Evolutionary conservation across 2,329 filamentous ascomycete genomes (phyloP).

Genomic region (Sordariomycetes sp.): DNA sequence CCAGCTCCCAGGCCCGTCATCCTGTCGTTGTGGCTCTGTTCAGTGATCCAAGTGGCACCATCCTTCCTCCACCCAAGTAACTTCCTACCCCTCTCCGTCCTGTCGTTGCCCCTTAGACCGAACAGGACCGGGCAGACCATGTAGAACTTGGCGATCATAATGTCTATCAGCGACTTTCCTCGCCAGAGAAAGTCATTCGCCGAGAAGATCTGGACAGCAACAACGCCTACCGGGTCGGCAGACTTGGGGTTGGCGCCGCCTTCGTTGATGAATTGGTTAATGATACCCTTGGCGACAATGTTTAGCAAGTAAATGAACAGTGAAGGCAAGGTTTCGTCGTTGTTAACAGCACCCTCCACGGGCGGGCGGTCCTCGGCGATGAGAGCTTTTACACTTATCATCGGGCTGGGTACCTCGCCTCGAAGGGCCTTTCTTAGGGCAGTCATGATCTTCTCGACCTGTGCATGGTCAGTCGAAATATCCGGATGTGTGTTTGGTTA

Average conservation of each 20-base stretch:
- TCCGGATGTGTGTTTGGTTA: not conserved
- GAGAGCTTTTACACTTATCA: constrained; percentile 46
- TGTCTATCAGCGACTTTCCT: constrained; percentile 63
- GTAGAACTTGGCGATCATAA: constrained; percentile 79
- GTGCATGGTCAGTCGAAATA: constrained; percentile 9
- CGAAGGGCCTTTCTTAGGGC: constrained; percentile 43
- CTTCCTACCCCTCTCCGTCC: constrained; percentile 55
- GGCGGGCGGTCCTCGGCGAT: constrained; percentile 35
- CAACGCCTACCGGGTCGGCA: constrained; percentile 72
- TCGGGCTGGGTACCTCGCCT: constrained; percentile 39
- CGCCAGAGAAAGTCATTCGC: constrained; percentile 57
- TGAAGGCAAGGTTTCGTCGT: constrained; percentile 48
- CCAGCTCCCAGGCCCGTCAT: constrained; percentile 80
- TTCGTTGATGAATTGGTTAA: constrained; percentile 62
- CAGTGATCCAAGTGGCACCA: constrained; percentile 49
- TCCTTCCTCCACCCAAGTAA: constrained; percentile 68
- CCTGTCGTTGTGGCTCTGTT: constrained; percentile 68
- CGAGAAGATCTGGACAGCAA: constrained; percentile 67
- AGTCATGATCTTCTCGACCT: constrained; percentile 25
- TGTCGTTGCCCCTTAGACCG: constrained; percentile 69
- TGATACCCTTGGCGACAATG: constrained; percentile 63
- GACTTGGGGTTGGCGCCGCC: constrained; percentile 53
- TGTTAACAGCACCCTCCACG: constrained; percentile 37
- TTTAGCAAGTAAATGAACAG: constrained; percentile 69
- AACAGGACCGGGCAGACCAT: constrained; percentile 77